Base-by-base conservation (phyloP, 768 basidiomycete genomes). In the Phaffia tasmanica region DNA sequence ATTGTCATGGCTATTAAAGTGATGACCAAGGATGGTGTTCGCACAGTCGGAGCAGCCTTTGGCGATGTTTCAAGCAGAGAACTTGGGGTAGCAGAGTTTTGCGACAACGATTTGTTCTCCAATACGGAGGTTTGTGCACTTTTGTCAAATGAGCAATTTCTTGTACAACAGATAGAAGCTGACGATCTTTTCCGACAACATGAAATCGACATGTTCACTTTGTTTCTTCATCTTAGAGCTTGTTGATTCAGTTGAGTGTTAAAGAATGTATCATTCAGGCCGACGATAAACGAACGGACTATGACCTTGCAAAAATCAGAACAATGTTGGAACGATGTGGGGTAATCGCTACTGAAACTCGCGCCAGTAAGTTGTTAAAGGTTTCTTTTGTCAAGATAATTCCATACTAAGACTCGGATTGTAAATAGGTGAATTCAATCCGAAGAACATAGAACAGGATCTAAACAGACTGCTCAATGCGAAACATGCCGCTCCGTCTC, bases 201-300 rank as follows among this genome's bases (percentile, higher is more conserved):
- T 16, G 9, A 54, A 23, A 4, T 5, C 53, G 5, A 9, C 19
- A 25, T 47, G 3, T 16, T 29, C 57, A 58, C 27, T 19, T 35
- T 55, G 30, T 35, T 57, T 3, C n/a, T 29, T 29, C 15, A 46
- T 65, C 29, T 9, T 72, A 97, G 94, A 91, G 91, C 1, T 82
- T 98, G 46, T 79, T 97, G 47, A 98, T 98, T 67, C 95, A 99
- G 75, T 82, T 98, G 1, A 92, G 90, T 0, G 89, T 91, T n/a
- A 98, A 98, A 75, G 95, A 99, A 76, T 91, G 90, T 3, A 81
- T 98, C 63, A 79, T 98, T 80, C 87, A 72, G 30, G 65, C 70
- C 3, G 75, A 76, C 50, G 72, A 72, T 59, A 76, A 77, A 69
- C 62, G 70, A 30, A 72, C 70, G 0, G 91, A 97, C 72, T 79